Percentiles rank a stretch among this genome's conserved stretches.
Evolutionary conservation across 306 rosid species (phyloP).

Genomic region (Rubus idaeus): DNA sequence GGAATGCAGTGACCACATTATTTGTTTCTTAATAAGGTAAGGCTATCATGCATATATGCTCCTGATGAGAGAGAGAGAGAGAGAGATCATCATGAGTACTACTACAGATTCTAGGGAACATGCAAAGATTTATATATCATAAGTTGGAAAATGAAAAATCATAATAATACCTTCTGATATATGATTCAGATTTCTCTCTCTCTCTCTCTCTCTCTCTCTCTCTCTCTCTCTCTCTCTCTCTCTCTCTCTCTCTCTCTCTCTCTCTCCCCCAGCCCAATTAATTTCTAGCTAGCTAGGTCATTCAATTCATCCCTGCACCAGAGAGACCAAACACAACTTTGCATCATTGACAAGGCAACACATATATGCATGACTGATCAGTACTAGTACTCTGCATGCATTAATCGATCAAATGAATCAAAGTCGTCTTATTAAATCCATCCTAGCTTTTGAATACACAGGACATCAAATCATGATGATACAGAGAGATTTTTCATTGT

Average conservation of each 20-base stretch:
- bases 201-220: background rate
- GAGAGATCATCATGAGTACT: background rate
- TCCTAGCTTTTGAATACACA: background rate
- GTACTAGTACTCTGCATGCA: background rate
- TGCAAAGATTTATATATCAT: background rate
- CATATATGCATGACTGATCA: background rate
- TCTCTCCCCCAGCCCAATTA: background rate
- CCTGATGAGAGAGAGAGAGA: background rate
- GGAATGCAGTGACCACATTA: constrained; percentile 31
- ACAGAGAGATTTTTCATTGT: constrained; percentile 10
- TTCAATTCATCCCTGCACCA: background rate
- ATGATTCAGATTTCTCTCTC: background rate
- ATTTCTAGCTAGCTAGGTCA: no score
- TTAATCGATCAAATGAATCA: background rate
- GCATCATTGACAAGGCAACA: constrained; percentile 1
- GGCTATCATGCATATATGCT: constrained; percentile 38
- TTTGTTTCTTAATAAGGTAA: constrained; percentile 46
- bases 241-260: background rate
- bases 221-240: background rate
- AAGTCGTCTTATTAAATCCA: background rate
- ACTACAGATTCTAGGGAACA: background rate
- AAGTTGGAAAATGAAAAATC: background rate
- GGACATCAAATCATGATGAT: constrained; percentile 13
- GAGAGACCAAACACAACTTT: background rate
- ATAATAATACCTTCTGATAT: background rate